A percentile compares a stretch with the other conserved stretches of the same genome.
phyloP scores from a whole-genome alignment of 1,284 basidiomycete genomes.

The Ceratobasidium papillatum region DNA sequence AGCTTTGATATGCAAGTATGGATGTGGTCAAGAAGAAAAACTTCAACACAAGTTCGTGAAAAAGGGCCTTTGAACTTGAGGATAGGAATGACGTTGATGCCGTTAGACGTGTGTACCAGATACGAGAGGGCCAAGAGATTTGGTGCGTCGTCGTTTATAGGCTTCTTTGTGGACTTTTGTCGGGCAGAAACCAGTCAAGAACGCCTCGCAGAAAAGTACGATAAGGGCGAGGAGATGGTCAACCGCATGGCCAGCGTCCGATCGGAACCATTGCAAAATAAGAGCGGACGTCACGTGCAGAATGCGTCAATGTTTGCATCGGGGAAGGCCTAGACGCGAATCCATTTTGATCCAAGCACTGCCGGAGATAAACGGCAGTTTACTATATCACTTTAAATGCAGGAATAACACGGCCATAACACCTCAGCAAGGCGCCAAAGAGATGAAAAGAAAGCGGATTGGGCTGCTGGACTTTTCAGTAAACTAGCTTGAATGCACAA shows the following conservation, averaged over 20 bases:
- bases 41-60: neutral
- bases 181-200: no score
- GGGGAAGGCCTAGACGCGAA: no score
- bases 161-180: no score
- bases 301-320: neutral
- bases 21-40: constrained; percentile 1
- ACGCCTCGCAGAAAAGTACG: neutral
- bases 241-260: neutral
- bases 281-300: neutral
- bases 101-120: constrained; percentile 11
- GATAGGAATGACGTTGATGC: constrained; percentile 31
- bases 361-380: no score
- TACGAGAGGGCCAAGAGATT: neutral
- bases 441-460: no score
- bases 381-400: no score
- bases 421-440: no score
- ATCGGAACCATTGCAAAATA: neutral
- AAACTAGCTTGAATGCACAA: no score
- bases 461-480: no score
- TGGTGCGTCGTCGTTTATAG: no score
- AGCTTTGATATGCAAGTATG: neutral
- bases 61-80: neutral
- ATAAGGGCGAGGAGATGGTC: neutral
- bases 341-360: no score
- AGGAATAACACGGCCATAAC: no score